Evolutionary conservation across 2,329 filamentous ascomycete genomes (phyloP), one percentile per base, ranked within the genome.

Genomic region (Diplocarpon rosae): DNA sequence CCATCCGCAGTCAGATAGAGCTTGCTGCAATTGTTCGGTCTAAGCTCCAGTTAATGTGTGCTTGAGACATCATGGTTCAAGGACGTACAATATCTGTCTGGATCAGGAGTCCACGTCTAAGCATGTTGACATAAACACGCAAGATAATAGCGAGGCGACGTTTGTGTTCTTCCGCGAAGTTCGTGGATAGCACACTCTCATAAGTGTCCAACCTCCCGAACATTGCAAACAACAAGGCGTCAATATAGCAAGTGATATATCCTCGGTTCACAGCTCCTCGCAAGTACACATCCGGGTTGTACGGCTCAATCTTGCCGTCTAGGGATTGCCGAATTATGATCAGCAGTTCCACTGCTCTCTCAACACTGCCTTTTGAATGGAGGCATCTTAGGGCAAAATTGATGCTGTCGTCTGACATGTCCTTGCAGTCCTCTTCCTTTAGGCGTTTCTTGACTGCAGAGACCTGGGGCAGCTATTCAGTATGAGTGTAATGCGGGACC

Each of bases 141-240:
- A 96, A 63, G 16, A 94, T 65, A 9, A 80, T 79, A n/a, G 82
- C 82, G 42, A 98, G 69, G 54, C 80, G 85, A 55, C 76, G 79
- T 51, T 82, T 76, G 10, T 69, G 65, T 51, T 86, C 78, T 49
- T 92, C 84, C 20, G 79, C 73, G 50, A 86, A 85, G 7, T 81
- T 78, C 46, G 82, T 83, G 62, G 85, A 89, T 29, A 95, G 71
- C 72, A 96, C 94, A 39, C 84, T 86, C 63, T 96, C 90, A 62
- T 95, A 98, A 52, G 84, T 89, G 53, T 87, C 83, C 31, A 95
- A 72, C 48, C 85, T 81, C 14, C 85, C 84, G 62, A 96, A 96
- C 87, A 98, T 95, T 62, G 90, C 84, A 62, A 95, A 96, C 1
- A 98, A 73, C 16, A 96, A 68, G 0, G 90, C 76, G 62, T 96